Percentiles rank a stretch among this genome's conserved stretches.
These are phyloP conservation scores for Pestalotiopsis sp. DNA, from an alignment of 2,329 filamentous ascomycete species.

Conservation along the genomic window DNA sequence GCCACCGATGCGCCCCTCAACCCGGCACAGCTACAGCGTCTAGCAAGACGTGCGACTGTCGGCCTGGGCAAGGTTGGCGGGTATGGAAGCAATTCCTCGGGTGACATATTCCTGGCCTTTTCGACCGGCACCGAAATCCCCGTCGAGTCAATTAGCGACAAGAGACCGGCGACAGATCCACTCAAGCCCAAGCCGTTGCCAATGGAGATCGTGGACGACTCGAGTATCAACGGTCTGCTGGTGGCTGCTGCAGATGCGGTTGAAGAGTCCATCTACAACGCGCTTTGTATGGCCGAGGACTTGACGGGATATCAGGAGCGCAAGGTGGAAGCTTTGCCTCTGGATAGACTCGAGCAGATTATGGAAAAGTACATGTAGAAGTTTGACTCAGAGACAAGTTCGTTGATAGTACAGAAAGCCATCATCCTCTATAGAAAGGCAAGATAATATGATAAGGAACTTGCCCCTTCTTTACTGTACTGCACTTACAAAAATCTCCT, in stretches of 20 bases:
- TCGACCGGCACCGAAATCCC: conserved; percentile 58
- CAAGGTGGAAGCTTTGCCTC: conserved; percentile 49
- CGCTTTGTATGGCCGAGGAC: conserved; percentile 60
- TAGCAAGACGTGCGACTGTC: conserved; percentile 62
- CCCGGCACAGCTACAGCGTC: conserved; percentile 54
- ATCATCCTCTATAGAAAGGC: no score
- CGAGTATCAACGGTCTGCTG: conserved; percentile 61
- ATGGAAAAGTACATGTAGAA: conserved; percentile 37
- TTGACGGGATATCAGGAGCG: conserved; percentile 54
- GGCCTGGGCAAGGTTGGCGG: conserved; percentile 62
- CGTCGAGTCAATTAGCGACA: conserved; percentile 38
- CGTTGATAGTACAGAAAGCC: no score
- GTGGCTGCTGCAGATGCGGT: conserved; percentile 62
- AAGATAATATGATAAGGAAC: no score
- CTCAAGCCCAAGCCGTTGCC: conserved; percentile 36
- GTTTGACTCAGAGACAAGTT: background rate
- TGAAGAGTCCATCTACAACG: conserved; percentile 67
- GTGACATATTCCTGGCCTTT: conserved; percentile 68
- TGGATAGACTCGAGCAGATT: conserved; percentile 46
- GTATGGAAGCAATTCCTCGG: conserved; percentile 61
- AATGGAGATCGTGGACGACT: conserved; percentile 53
- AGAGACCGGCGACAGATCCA: conserved; percentile 37
- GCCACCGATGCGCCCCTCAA: conserved; percentile 63
- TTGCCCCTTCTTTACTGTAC: no score
- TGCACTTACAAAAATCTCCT: no score